Conservation (phyloP, 2,329 filamentous ascomycete species). For the Pyricularia sp. region DNA sequence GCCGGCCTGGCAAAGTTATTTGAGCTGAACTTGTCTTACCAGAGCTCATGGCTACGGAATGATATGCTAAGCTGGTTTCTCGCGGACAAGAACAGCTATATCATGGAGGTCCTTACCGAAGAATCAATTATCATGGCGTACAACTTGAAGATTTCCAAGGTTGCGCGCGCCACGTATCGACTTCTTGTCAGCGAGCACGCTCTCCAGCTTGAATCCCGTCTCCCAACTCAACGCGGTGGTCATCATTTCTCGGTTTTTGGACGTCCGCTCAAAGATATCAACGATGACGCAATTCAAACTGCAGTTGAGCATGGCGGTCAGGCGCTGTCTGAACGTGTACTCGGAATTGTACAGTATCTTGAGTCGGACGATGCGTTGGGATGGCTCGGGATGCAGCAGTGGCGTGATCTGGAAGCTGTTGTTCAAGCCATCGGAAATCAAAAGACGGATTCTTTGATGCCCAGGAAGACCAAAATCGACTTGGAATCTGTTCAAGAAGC, state of each 20-base stretch:
- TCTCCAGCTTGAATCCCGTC: conserved; percentile 29
- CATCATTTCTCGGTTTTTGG: conserved; percentile 26
- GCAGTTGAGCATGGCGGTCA: conserved; percentile 40
- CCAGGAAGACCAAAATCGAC: background rate
- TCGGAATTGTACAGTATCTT: conserved; percentile 19
- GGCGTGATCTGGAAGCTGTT: conserved; percentile 18
- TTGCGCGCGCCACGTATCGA: conserved; percentile 42
- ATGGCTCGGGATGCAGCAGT: conserved; percentile 19
- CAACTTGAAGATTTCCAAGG: conserved; percentile 28
- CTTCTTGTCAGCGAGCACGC: conserved; percentile 56
- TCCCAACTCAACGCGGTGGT: conserved; percentile 4
- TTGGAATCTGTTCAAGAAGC: background rate
- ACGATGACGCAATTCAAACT: conserved; percentile 47
- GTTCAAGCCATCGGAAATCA: background rate
- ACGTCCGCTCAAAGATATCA: conserved; percentile 41
- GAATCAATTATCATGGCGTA: conserved; percentile 48
- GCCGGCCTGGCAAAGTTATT: conserved; percentile 51
- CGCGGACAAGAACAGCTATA: conserved; percentile 39
- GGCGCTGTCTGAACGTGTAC: conserved; percentile 38
- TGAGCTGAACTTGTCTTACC: conserved; percentile 30
- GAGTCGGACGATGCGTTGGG: conserved; percentile 22
- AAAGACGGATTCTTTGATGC: background rate
- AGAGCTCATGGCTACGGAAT: conserved; percentile 31
- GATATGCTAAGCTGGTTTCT: conserved; percentile 51
- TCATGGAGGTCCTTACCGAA: conserved; percentile 57